Percentiles rank a stretch among this genome's conserved stretches.
phyloP scores from a whole-genome alignment of 139 green algal genomes.

The Chlamydomonas sp. region DNA sequence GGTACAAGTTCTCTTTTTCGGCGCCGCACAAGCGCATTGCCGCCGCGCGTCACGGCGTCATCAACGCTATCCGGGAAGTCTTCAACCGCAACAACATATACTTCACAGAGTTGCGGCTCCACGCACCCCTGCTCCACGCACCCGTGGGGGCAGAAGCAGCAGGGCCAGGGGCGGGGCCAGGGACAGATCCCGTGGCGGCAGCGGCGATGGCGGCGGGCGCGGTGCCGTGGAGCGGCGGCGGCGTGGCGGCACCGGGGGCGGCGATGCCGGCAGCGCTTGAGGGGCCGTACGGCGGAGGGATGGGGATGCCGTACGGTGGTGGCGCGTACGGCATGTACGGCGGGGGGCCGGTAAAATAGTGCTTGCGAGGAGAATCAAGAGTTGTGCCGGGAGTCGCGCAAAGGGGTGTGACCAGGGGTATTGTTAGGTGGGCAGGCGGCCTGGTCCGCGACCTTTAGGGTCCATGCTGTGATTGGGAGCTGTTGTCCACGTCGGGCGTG shows the following conservation, averaged over 20 bases:
- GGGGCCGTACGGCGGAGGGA: no score
- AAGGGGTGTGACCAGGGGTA: no score
- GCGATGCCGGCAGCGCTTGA: background rate
- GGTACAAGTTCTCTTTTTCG: constrained; percentile 33
- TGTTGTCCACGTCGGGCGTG: no score
- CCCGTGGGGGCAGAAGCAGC: background rate
- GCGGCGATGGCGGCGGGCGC: background rate
- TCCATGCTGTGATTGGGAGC: no score
- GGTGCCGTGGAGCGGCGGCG: background rate
- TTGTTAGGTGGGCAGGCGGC: no score
- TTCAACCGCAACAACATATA: background rate
- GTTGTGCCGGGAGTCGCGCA: no score
- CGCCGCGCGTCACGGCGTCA: constrained; percentile 31
- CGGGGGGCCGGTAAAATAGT: no score
- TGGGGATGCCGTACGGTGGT: no score
- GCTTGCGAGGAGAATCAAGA: no score
- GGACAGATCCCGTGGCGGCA: background rate
- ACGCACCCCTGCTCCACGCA: background rate
- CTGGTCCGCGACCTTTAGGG: no score
- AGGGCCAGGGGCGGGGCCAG: background rate
- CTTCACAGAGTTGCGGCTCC: constrained; percentile 15
- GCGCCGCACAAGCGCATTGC: constrained; percentile 39
- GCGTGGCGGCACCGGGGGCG: background rate
- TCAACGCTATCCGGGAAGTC: background rate
- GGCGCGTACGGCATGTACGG: background rate